A percentile compares a stretch with the other conserved stretches of the same genome.
These are phyloP conservation scores for Hysterium pulicare DNA, from an alignment of 2,329 filamentous ascomycete species.

Conservation along the genomic window DNA sequence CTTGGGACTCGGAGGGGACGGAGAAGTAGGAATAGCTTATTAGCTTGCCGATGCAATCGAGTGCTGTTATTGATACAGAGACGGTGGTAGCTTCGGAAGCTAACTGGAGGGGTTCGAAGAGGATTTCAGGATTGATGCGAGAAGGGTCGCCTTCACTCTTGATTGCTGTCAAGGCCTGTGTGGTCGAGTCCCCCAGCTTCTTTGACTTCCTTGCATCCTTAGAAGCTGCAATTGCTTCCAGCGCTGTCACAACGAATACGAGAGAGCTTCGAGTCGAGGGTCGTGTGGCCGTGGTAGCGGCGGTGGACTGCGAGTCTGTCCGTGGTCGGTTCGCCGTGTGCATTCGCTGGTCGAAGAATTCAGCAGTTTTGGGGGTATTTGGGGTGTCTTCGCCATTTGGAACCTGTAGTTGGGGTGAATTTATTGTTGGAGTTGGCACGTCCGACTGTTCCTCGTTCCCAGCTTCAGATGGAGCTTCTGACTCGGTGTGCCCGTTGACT, in stretches of 20 bases:
- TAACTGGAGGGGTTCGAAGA: conserved; percentile 87
- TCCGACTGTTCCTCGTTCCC: conserved; percentile 16
- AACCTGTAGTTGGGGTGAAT: conserved; percentile 22
- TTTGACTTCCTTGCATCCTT: conserved; percentile 88
- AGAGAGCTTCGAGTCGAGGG: conserved; percentile 80
- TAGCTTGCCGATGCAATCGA: conserved; percentile 98
- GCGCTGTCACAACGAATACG: conserved; percentile 89
- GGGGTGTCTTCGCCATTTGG: conserved; percentile 27
- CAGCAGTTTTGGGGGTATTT: conserved; percentile 19
- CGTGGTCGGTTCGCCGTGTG: conserved; percentile 41
- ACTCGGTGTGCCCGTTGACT: conserved; percentile 16
- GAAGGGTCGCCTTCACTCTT: conserved; percentile 73
- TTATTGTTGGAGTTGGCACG: conserved; percentile 16
- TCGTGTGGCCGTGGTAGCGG: conserved; percentile 49
- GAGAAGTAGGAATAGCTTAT: conserved; percentile 99
- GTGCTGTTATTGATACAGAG: conserved; percentile 79
- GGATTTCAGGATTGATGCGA: conserved; percentile 82
- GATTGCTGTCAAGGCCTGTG: conserved; percentile 79
- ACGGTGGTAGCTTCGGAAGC: conserved; percentile 85
- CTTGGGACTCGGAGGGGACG: conserved; percentile 51
- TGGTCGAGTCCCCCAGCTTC: conserved; percentile 75
- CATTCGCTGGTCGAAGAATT: conserved; percentile 33
- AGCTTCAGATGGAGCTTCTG: conserved; percentile 18
- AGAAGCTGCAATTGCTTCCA: conserved; percentile 87
- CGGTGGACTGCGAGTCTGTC: conserved; percentile 60